These are phyloP conservation scores for Phytophthora sp. DNA, from an alignment of 352 stramenopile genomes.

Conservation along the genomic window DNA sequence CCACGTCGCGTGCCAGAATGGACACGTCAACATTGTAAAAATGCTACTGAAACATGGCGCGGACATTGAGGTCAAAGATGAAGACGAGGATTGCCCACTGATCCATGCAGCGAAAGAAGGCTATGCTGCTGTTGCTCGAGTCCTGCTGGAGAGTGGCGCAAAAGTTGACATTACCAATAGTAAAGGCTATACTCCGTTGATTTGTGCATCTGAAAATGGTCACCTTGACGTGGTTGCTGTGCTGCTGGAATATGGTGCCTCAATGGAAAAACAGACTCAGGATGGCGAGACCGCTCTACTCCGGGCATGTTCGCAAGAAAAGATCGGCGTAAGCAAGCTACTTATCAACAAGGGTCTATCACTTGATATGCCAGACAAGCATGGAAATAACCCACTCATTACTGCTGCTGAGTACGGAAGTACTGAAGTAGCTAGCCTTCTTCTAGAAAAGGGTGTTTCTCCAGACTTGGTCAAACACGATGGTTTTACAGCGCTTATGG, in stretches of 20 bases:
- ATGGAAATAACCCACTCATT: no score
- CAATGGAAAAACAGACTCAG: background rate
- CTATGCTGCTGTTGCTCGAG: background rate
- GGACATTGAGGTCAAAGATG: background rate
- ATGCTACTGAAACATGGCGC: constrained; percentile 5
- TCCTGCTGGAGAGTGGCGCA: constrained; percentile 4
- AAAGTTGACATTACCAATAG: constrained; percentile 6
- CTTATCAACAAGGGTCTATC: no score
- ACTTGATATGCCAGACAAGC: no score
- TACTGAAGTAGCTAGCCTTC: no score
- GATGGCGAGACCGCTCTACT: no score
- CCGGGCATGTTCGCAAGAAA: no score
- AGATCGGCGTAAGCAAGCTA: no score
- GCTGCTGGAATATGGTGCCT: background rate
- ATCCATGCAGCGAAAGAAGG: background rate
- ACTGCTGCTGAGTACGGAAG: no score
- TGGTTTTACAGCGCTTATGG: background rate
- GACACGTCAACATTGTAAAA: background rate
- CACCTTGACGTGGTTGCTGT: background rate
- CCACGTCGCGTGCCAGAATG: background rate
- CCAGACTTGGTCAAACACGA: background rate
- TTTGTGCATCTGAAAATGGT: background rate
- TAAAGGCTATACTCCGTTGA: constrained; percentile 5
- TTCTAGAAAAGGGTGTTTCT: background rate
- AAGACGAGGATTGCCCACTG: constrained; percentile 1